Percentiles rank a stretch among this genome's conserved stretches.
These are phyloP conservation scores for Diaporthe batatas DNA, from an alignment of 2,329 filamentous ascomycete species.

Conservation along the genomic window DNA sequence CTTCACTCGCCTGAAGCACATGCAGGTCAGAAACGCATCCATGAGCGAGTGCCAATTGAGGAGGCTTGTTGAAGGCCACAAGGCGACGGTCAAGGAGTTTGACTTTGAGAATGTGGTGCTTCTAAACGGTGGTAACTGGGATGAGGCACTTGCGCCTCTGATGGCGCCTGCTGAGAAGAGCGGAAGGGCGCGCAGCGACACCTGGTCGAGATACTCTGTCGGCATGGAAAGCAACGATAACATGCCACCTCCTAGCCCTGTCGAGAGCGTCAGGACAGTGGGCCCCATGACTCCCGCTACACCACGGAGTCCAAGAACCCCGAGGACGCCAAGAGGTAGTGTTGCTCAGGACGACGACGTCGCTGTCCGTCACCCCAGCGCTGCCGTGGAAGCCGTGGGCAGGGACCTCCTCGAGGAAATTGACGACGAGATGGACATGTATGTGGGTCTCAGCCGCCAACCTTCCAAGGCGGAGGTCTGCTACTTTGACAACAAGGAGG, in stretches of 20 bases:
- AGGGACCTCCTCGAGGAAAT: conserved; percentile 61
- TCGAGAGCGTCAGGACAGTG: conserved; percentile 46
- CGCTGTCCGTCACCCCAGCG: conserved; percentile 46
- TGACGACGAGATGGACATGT: conserved; percentile 53
- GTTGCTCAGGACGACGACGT: conserved; percentile 41
- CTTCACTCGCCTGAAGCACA: conserved; percentile 76
- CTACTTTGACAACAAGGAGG: conserved; percentile 32
- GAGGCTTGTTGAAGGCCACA: conserved; percentile 76
- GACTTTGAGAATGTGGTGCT: conserved; percentile 84
- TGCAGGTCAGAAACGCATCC: conserved; percentile 79
- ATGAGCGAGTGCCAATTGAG: conserved; percentile 80
- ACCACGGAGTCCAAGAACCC: conserved; percentile 43
- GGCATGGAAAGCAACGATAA: conserved; percentile 42
- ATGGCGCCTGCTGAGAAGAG: conserved; percentile 58
- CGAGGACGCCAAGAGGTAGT: conserved; percentile 43
- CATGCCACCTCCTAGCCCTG: conserved; percentile 47
- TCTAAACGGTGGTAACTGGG: conserved; percentile 78
- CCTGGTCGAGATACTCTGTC: conserved; percentile 59
- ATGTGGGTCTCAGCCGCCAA: conserved; percentile 35
- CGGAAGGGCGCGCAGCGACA: conserved; percentile 53
- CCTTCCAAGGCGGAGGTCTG: conserved; percentile 31
- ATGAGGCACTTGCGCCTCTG: conserved; percentile 83
- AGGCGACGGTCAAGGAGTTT: conserved; percentile 78
- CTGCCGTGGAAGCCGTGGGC: conserved; percentile 67
- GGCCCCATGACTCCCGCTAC: conserved; percentile 20